Evolutionary conservation across 2,329 filamentous ascomycete genomes (phyloP).

Genomic region (Colletotrichum higginsianum): DNA sequence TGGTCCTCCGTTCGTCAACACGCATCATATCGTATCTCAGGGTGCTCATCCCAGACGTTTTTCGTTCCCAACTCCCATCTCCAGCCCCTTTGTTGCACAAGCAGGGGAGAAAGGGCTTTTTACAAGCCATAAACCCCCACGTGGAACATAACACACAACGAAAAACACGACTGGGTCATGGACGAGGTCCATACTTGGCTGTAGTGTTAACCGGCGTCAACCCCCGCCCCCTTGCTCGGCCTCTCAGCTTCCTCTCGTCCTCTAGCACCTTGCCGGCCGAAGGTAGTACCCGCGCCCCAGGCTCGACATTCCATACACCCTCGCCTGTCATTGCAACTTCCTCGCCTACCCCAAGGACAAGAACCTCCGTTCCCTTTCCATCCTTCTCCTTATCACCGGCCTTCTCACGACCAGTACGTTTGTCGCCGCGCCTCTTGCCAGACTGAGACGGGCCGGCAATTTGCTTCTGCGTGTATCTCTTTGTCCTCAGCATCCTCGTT

Average conservation of each 20-base stretch:
- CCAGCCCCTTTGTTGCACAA: not conserved
- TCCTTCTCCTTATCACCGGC: conserved; percentile 20
- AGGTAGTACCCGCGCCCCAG: not conserved
- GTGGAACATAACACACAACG: not conserved
- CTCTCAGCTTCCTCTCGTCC: not conserved
- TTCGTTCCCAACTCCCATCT: not conserved
- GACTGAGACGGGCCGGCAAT: conserved; percentile 52
- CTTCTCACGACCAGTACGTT: not conserved
- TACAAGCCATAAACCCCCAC: not conserved
- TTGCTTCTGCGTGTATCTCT: conserved; percentile 60
- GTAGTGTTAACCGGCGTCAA: conserved; percentile 30
- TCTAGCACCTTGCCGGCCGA: not conserved
- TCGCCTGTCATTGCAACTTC: conserved; percentile 59
- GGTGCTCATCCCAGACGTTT: not conserved
- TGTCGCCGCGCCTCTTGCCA: conserved; percentile 18
- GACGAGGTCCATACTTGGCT: conserved; percentile 11
- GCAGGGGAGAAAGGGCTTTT: too few relatives aligned
- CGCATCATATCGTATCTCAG: too few relatives aligned
- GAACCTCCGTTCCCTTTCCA: conserved; percentile 54
- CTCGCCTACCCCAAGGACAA: conserved; percentile 60
- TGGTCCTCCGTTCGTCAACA: not conserved
- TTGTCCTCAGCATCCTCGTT: conserved; percentile 65
- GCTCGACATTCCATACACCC: conserved; percentile 51
- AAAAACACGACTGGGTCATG: not conserved
- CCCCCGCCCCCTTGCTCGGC: conserved; percentile 19